Percentiles rank a stretch among this genome's conserved stretches.
Evolutionary conservation across 139 green algal genomes (phyloP).

Genomic region (Trebouxia sp.): DNA sequence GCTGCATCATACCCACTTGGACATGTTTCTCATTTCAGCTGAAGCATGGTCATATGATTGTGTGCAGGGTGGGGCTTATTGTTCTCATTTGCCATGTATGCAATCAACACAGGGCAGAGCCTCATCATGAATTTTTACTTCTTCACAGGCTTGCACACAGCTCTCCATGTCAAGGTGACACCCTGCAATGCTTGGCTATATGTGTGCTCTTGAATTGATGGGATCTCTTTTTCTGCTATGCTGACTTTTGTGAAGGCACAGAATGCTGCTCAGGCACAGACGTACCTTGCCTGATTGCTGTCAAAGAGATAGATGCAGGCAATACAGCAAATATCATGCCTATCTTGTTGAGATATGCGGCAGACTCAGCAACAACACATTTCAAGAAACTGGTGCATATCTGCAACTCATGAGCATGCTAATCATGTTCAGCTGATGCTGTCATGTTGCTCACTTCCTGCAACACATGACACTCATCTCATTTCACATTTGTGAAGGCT

Average conservation of each 20-base stretch:
- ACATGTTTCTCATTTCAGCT: not conserved
- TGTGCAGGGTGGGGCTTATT: slow-evolving; percentile 38
- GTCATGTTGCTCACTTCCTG: not conserved
- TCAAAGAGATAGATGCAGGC: no score
- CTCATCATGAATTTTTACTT: slow-evolving; percentile 83
- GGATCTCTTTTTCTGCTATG: no score
- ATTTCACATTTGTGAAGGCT: not conserved
- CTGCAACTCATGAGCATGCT: not conserved
- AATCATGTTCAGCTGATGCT: not conserved
- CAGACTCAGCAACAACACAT: not conserved
- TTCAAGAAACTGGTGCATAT: not conserved
- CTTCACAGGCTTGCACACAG: slow-evolving; percentile 79
- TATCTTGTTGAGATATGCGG: no score
- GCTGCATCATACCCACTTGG: not conserved
- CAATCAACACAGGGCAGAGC: slow-evolving; percentile 55
- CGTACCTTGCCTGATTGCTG: not conserved
- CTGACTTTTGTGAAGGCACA: no score
- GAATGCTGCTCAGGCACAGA: not conserved
- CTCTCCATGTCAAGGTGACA: slow-evolving; percentile 65
- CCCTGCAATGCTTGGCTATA: not conserved
- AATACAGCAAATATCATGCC: no score
- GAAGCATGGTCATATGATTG: not conserved
- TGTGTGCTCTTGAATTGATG: no score
- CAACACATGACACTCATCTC: not conserved
- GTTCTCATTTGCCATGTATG: slow-evolving; percentile 54